Conservation (phyloP, 2,329 filamentous ascomycete species). For the Fusarium continuum region DNA sequence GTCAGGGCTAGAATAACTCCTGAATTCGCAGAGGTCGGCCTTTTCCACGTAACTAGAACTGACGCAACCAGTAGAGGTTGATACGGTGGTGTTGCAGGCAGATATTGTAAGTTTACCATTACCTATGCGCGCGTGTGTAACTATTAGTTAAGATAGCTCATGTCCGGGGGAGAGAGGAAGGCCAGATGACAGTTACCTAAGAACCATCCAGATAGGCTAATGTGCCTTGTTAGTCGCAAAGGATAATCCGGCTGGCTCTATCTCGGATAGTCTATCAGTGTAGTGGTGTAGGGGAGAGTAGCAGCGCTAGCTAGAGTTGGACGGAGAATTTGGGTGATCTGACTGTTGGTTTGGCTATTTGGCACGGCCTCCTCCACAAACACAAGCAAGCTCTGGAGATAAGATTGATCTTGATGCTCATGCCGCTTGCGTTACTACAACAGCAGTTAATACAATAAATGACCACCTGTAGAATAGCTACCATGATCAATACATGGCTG, state of each 20-base stretch:
- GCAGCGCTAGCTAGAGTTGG: constrained; percentile 6
- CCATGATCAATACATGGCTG: background rate
- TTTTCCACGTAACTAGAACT: background rate
- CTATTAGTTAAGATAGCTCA: constrained; percentile 12
- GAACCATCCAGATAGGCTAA: constrained; percentile 24
- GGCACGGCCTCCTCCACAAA: constrained; percentile 19
- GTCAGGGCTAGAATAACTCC: background rate
- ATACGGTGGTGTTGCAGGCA: constrained; percentile 1
- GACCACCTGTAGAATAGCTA: too few relatives aligned
- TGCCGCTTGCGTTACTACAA: constrained; percentile 8
- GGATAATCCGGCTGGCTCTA: constrained; percentile 11
- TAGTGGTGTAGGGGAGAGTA: constrained; percentile 20
- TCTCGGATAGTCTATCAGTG: constrained; percentile 3
- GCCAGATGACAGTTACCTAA: constrained; percentile 1
- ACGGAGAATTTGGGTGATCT: constrained; percentile 5
- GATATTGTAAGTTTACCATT: background rate
- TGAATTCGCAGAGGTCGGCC: background rate
- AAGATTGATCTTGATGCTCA: constrained; percentile 20
- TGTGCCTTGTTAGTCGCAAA: constrained; percentile 11
- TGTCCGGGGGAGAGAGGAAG: background rate
- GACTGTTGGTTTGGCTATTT: constrained; percentile 6
- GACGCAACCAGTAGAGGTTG: background rate
- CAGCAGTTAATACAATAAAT: background rate
- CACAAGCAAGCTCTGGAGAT: constrained; percentile 23
- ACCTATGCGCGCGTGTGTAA: background rate